Evolutionary conservation across 1,284 basidiomycete species (phyloP).

Genomic region (Fomitopsis schrenkii): DNA sequence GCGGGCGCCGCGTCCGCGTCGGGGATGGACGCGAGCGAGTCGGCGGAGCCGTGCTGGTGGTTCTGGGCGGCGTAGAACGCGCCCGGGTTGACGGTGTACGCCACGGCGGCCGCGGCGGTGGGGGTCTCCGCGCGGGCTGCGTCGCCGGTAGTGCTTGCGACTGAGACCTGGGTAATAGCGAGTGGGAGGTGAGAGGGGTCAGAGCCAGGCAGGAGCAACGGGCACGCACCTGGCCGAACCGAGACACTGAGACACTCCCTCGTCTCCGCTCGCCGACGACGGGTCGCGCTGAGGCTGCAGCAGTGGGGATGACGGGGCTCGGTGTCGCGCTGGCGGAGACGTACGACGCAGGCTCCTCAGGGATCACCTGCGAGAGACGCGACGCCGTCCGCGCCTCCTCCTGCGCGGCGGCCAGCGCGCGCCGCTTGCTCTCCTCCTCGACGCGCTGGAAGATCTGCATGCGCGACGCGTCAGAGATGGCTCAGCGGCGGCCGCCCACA

Average conservation of each 20-base stretch:
- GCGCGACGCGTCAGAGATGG: not conserved
- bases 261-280: conserved; percentile 14
- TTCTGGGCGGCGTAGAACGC: conserved; percentile 46
- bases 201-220: too few species aligned
- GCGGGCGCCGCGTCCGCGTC: conserved; percentile 33
- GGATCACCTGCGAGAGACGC: not conserved
- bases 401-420: conserved; percentile 12
- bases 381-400: conserved; percentile 9
- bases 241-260: conserved; percentile 23
- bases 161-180: not conserved
- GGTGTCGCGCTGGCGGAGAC: not conserved
- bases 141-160: not conserved
- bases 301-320: conserved; percentile 2
- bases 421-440: conserved; percentile 22
- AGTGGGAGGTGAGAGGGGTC: not conserved
- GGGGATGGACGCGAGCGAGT: conserved; percentile 36
- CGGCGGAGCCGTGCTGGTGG: conserved; percentile 46
- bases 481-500: too few species aligned
- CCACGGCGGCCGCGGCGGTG: conserved; percentile 8
- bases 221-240: conserved; percentile 21
- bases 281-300: not conserved
- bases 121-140: not conserved
- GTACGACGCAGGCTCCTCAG: not conserved
- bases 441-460: conserved; percentile 23
- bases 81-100: conserved; percentile 18